Percentiles rank a stretch among this genome's conserved stretches.
phyloP scores from a whole-genome alignment of 192 early-diverging fungal genomes.

The Rhizophlyctis rosea region DNA sequence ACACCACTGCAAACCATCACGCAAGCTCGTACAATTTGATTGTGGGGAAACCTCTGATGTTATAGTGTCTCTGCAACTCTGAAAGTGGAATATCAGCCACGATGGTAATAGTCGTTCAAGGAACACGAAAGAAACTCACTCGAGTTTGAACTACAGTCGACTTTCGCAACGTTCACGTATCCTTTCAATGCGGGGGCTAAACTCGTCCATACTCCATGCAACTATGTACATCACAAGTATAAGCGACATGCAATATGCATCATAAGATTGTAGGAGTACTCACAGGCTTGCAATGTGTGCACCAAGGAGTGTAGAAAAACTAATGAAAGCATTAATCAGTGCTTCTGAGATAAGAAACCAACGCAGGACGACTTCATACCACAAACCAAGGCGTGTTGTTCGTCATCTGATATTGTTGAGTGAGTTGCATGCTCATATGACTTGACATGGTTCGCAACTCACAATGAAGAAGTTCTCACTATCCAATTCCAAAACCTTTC shows the following conservation, averaged over 20 bases:
- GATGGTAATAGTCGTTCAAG: too few species aligned
- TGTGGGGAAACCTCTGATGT: constrained; percentile 83
- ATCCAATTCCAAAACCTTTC: neutral
- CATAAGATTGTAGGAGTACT: neutral
- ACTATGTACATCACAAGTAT: constrained; percentile 17
- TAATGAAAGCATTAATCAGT: neutral
- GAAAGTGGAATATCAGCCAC: too few species aligned
- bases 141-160: constrained; percentile 75
- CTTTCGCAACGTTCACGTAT: constrained; percentile 75
- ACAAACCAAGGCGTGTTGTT: constrained; percentile 76
- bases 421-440: constrained; percentile 8
- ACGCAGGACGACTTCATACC: neutral
- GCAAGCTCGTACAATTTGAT: too few species aligned
- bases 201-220: constrained; percentile 76
- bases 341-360: neutral
- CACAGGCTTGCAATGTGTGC: constrained; percentile 74
- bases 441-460: neutral
- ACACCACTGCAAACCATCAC: too few species aligned
- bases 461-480: neutral
- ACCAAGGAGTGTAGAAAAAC: constrained; percentile 87
- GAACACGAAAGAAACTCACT: too few species aligned
- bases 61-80: constrained; percentile 66
- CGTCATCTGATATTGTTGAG: constrained; percentile 29
- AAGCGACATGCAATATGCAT: neutral
- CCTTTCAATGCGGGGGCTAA: constrained; percentile 61